Conservation (phyloP, 164 flowering plant species). For the Nymphaea colorata region DNA sequence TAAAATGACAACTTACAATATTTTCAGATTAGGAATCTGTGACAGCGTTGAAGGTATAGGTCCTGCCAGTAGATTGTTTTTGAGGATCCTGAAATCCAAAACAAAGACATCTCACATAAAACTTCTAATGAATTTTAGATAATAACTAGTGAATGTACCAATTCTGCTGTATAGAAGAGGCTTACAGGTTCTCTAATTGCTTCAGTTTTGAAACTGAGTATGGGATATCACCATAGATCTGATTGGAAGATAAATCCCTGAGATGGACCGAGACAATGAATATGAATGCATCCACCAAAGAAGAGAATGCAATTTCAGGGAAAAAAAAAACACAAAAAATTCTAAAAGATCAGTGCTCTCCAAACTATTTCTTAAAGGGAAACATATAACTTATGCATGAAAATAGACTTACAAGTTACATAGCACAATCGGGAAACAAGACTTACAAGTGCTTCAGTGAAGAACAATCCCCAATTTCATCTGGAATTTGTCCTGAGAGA, state of each 20-base stretch:
- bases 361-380: background rate
- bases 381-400: background rate
- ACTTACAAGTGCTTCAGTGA: conserved; percentile 55
- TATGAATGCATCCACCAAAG: background rate
- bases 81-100: conserved; percentile 32
- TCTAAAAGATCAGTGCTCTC: background rate
- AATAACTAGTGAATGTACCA: background rate
- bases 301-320: background rate
- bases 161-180: background rate
- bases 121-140: background rate
- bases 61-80: conserved; percentile 79
- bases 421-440: background rate
- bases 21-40: conserved; percentile 92
- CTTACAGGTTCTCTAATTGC: conserved; percentile 63
- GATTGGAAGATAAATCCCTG: conserved; percentile 76
- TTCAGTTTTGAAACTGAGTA: conserved; percentile 82
- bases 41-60: conserved; percentile 93
- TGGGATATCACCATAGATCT: conserved; percentile 68
- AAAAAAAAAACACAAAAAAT: too few species aligned
- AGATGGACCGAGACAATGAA: background rate
- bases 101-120: background rate
- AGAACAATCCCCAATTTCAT: conserved; percentile 74
- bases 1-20: conserved; percentile 40
- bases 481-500: conserved; percentile 76
- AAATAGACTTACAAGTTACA: background rate